Percentiles rank a stretch among this genome's conserved stretches.
phyloP scores from a whole-genome alignment of 139 green algal species.

The Coelastrella sp. region DNA sequence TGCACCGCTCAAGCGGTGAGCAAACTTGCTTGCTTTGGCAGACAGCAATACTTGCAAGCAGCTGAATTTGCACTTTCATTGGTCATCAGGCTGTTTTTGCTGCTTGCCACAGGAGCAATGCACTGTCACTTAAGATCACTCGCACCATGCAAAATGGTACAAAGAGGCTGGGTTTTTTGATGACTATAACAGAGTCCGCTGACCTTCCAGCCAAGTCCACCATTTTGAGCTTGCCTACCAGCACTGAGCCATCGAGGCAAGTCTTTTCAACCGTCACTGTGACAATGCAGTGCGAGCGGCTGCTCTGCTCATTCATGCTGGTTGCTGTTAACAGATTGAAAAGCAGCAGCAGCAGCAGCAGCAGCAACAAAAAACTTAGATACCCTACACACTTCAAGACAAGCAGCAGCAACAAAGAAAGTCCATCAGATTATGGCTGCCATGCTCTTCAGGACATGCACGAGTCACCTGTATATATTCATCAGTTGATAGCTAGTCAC shows the following conservation, averaged over 20 bases:
- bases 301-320: conserved; percentile 68
- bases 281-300: conserved; percentile 81
- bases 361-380: neutral
- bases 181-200: neutral
- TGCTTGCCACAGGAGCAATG: neutral
- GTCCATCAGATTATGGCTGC: too few relatives aligned
- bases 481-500: too few relatives aligned
- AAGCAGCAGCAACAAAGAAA: too few relatives aligned
- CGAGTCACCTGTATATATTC: too few relatives aligned
- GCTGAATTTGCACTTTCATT: too few relatives aligned
- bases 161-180: neutral
- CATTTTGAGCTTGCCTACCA: conserved; percentile 77
- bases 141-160: neutral
- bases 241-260: conserved; percentile 55
- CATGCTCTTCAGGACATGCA: too few relatives aligned
- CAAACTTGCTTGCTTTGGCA: too few relatives aligned
- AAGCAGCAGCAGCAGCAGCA: conserved; percentile 1
- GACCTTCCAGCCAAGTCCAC: conserved; percentile 80
- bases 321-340: conserved; percentile 29
- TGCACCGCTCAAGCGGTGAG: too few relatives aligned
- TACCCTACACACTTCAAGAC: neutral
- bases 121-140: neutral
- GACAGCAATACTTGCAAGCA: too few relatives aligned
- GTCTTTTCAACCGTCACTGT: conserved; percentile 72
- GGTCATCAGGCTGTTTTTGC: too few relatives aligned